These are phyloP conservation scores for Fusarium miscanthi DNA, from an alignment of 2,329 filamentous ascomycete species.

Conservation along the genomic window DNA sequence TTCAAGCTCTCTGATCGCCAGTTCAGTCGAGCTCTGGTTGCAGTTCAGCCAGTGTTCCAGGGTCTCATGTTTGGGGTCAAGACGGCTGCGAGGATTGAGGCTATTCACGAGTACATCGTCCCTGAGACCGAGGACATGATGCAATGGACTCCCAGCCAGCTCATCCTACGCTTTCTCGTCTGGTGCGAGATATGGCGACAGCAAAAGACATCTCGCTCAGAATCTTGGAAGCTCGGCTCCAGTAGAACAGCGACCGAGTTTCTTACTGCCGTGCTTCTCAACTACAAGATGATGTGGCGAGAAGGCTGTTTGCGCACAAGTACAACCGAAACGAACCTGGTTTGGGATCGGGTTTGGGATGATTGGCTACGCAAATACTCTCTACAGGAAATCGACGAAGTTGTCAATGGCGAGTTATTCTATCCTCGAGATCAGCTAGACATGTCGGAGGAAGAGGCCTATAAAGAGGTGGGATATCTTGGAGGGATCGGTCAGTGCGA, in stretches of 20 bases:
- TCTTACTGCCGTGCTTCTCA: constrained; percentile 39
- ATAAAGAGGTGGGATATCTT: constrained; percentile 44
- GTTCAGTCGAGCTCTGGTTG: constrained; percentile 15
- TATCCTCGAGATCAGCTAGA: constrained; percentile 27
- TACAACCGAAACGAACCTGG: not conserved
- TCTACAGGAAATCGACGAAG: not conserved
- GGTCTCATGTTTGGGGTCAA: constrained; percentile 36
- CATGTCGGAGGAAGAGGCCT: constrained; percentile 34
- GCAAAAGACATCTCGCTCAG: constrained; percentile 32
- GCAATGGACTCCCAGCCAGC: constrained; percentile 22
- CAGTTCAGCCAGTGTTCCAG: constrained; percentile 18
- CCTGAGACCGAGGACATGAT: not conserved
- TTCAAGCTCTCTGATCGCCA: not conserved
- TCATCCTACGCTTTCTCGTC: constrained; percentile 42
- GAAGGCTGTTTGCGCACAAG: constrained; percentile 29
- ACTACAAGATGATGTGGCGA: constrained; percentile 38
- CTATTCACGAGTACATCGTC: constrained; percentile 24
- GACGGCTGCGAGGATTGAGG: not conserved
- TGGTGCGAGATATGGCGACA: constrained; percentile 43
- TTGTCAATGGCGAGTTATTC: constrained; percentile 19
- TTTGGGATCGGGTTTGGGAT: constrained; percentile 46
- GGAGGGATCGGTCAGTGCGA: constrained; percentile 40
- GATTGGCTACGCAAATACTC: constrained; percentile 46
- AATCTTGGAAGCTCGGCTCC: constrained; percentile 36
- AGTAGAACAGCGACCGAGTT: constrained; percentile 32